Base-by-base conservation (phyloP, 768 basidiomycete genomes). In the Kwoniella pini region DNA sequence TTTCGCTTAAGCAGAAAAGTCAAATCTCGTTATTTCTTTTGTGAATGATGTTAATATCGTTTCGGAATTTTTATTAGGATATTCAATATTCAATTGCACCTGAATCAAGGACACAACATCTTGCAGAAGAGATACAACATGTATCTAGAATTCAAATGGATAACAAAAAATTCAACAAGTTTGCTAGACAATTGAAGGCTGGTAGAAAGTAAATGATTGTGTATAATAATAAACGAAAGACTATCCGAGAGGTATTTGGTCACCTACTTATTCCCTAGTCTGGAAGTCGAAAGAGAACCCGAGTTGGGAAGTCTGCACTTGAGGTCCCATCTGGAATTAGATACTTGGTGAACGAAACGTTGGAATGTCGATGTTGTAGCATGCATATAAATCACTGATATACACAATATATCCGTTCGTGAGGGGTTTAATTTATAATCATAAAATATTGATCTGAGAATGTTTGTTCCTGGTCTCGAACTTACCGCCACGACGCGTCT, bases 161-260 rank as follows among this genome's bases (percentile, higher is more conserved):
- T 48, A 74, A 74, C 54, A 62, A 53, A 48, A 74, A 74, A 44
- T 74, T 74, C 64, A 74, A 74, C 59, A 65, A 67, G 38, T 74
- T 74, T 42, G 69, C 69, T 5, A 59, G 72, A 60, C 67, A 69
- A 55, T 62, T 73, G 58, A 69, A 66, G 51, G 63, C 51, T 38
- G 63, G 57, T 44, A 44, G 57, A 28, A 52, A 38, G 26, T 50
- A 53, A 30, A 36, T 36, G 33, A 36, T 36, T 15, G 15, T 36
- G 7, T 15, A 7, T 36, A 4, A 52, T 4, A n/a, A n/a, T n/a
- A n/a, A n/a, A n/a, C n/a, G n/a, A n/a, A n/a, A n/a, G n/a, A n/a
- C n/a, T n/a, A n/a, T n/a, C n/a, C n/a, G n/a, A n/a, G n/a, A n/a
- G n/a, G n/a, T n/a, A n/a, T n/a, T n/a, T n/a, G n/a, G n/a, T n/a